Percentiles rank a stretch among this genome's conserved stretches.
These are phyloP conservation scores for Solanum lycopersicoides DNA, from an alignment of 257 asterid species.

Conservation along the genomic window DNA sequence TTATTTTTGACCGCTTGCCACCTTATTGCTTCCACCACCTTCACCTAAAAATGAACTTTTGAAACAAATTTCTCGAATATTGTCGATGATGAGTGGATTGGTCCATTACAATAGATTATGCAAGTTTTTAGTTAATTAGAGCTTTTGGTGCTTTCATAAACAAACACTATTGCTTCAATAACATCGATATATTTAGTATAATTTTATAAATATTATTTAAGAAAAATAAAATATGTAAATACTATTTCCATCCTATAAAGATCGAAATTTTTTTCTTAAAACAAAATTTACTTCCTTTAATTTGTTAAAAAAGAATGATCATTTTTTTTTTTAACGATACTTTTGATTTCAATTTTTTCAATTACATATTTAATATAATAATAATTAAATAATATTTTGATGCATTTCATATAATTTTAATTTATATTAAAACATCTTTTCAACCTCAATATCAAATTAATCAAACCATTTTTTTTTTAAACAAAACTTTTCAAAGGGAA, in stretches of 20 bases:
- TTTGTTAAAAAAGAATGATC: too few species aligned
- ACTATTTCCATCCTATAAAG: rapidly evolving
- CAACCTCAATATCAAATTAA: too few species aligned
- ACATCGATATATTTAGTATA: rapidly evolving
- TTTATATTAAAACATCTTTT: too few species aligned
- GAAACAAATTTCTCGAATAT: not conserved
- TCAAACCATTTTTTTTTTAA: rapidly evolving
- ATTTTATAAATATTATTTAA: too few species aligned
- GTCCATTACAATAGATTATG: not conserved
- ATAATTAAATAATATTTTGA: too few species aligned
- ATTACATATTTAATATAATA: rapidly evolving
- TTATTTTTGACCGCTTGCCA: not conserved
- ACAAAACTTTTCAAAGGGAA: not conserved
- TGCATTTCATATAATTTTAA: too few species aligned
- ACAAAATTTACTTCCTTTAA: too few species aligned
- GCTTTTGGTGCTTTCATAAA: not conserved
- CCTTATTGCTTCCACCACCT: not conserved
- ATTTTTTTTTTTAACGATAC: too few species aligned
- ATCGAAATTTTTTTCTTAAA: rapidly evolving
- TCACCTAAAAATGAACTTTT: not conserved
- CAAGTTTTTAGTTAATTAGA: not conserved
- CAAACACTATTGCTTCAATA: rapidly evolving
- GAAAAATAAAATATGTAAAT: too few species aligned
- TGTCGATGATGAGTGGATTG: not conserved
- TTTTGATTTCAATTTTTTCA: too few species aligned